A percentile compares a stretch with the other conserved stretches of the same genome.
Evolutionary conservation across 495 filamentous ascomycete genomes (phyloP).

Genomic region (Neurospora sp.): DNA sequence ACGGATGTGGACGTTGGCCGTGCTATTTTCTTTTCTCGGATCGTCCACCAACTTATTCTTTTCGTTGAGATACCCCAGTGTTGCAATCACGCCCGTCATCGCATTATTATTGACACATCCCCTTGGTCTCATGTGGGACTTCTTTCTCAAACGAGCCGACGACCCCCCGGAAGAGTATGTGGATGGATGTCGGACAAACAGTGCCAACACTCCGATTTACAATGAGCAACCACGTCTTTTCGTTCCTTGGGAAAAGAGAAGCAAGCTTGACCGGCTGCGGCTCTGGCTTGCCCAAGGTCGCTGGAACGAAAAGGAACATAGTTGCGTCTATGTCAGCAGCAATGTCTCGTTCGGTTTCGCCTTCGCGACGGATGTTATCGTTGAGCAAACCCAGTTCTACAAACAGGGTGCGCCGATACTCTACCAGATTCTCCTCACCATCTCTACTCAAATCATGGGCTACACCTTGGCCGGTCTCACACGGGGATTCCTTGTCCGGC

Average conservation of each 20-base stretch:
- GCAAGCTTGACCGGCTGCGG: constrained; percentile 36
- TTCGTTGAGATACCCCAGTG: constrained; percentile 73
- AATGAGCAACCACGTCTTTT: constrained; percentile 4
- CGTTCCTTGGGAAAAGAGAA: constrained; percentile 15
- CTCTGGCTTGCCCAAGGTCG: constrained; percentile 69
- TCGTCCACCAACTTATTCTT: constrained; percentile 80
- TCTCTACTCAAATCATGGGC: constrained; percentile 77
- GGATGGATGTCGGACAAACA: constrained; percentile 33
- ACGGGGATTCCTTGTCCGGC: constrained; percentile 68
- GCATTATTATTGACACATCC: constrained; percentile 74
- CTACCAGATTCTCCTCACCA: constrained; percentile 72
- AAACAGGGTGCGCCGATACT: constrained; percentile 60
- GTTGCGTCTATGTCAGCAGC: constrained; percentile 78
- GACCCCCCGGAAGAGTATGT: constrained; percentile 54
- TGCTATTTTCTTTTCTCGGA: constrained; percentile 68
- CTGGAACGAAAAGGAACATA: constrained; percentile 84
- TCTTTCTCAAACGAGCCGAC: constrained; percentile 46
- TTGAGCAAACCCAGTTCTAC: constrained; percentile 81
- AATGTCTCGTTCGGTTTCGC: constrained; percentile 89
- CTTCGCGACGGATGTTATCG: constrained; percentile 76
- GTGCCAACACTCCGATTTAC: constrained; percentile 8
- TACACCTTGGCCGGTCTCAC: constrained; percentile 76
- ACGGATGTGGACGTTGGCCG: constrained; percentile 74
- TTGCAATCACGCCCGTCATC: constrained; percentile 77
- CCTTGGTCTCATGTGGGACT: constrained; percentile 69